Conservation (phyloP, 768 basidiomycete genomes). For the Termitomyces heimii region DNA sequence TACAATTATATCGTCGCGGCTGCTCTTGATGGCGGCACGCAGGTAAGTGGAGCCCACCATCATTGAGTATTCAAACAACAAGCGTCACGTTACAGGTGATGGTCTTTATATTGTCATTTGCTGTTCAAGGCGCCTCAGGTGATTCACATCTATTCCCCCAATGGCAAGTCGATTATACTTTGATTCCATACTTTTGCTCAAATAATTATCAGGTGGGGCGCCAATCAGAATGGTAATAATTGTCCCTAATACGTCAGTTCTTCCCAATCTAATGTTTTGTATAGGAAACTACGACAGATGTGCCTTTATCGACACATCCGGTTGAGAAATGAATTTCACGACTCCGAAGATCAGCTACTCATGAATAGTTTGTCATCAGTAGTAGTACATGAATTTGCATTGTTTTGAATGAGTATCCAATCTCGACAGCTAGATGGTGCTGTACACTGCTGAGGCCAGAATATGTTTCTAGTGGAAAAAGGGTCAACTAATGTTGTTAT, state of each 20-base stretch:
- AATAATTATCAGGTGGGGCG: conserved; percentile 36
- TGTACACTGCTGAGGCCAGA: no score
- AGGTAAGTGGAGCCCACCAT: conserved; percentile 12
- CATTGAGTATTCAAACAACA: neutral
- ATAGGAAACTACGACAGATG: conserved; percentile 33
- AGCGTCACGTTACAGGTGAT: conserved; percentile 38
- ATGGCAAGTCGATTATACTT: conserved; percentile 25
- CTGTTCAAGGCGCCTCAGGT: conserved; percentile 48
- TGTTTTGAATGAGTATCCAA: neutral
- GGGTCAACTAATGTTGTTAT: no score
- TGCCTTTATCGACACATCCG: conserved; percentile 17
- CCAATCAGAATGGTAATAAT: conserved; percentile 43
- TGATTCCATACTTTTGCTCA: neutral
- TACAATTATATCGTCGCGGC: conserved; percentile 37
- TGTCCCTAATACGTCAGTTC: neutral
- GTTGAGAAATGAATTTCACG: neutral
- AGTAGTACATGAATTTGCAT: neutral
- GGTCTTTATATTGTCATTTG: conserved; percentile 46
- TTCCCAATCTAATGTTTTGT: neutral
- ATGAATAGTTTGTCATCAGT: no score
- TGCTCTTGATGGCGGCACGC: conserved; percentile 30
- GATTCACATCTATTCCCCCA: conserved; percentile 41
- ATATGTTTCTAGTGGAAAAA: no score
- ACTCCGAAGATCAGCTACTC: neutral
- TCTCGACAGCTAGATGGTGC: no score